A percentile compares a stretch with the other conserved stretches of the same genome.
phyloP scores from a whole-genome alignment of 805 yeast genomes.

The Spathaspora gorwiae region DNA sequence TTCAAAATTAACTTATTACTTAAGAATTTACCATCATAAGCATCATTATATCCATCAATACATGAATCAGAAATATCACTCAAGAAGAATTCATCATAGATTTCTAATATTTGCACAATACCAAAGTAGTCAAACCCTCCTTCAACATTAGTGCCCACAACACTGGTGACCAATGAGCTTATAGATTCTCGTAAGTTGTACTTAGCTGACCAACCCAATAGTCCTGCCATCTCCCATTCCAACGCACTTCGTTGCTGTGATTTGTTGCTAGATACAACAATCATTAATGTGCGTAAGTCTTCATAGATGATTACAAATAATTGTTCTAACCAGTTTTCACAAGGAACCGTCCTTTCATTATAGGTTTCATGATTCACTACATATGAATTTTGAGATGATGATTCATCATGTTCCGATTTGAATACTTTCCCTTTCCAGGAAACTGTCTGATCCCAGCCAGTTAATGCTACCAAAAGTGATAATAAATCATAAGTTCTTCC shows the following conservation, averaged over 20 bases:
- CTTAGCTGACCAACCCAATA: slow-evolving; percentile 43
- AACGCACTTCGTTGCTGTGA: slow-evolving; percentile 50
- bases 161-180: slow-evolving; percentile 40
- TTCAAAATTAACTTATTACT: slow-evolving; percentile 31
- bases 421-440: slow-evolving; percentile 65
- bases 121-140: slow-evolving; percentile 64
- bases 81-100: slow-evolving; percentile 41
- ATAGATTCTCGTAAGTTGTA: slow-evolving; percentile 34
- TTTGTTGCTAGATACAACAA: slow-evolving; percentile 17
- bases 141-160: slow-evolving; percentile 44
- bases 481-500: slow-evolving; percentile 58
- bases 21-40: slow-evolving; percentile 21
- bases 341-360: slow-evolving; percentile 21
- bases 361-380: background rate
- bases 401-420: slow-evolving; percentile 5
- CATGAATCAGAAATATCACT: slow-evolving; percentile 30
- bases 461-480: slow-evolving; percentile 57
- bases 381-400: background rate
- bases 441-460: slow-evolving; percentile 83
- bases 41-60: slow-evolving; percentile 26
- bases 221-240: slow-evolving; percentile 73
- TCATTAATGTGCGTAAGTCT: slow-evolving; percentile 37
- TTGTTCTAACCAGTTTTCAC: slow-evolving; percentile 79
- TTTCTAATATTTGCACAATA: slow-evolving; percentile 44
- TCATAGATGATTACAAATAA: slow-evolving; percentile 67